Percentiles rank a stretch among this genome's conserved stretches.
These are phyloP conservation scores for Aspergillus funiculosus DNA, from an alignment of 495 filamentous ascomycete genomes.

Conservation along the genomic window DNA sequence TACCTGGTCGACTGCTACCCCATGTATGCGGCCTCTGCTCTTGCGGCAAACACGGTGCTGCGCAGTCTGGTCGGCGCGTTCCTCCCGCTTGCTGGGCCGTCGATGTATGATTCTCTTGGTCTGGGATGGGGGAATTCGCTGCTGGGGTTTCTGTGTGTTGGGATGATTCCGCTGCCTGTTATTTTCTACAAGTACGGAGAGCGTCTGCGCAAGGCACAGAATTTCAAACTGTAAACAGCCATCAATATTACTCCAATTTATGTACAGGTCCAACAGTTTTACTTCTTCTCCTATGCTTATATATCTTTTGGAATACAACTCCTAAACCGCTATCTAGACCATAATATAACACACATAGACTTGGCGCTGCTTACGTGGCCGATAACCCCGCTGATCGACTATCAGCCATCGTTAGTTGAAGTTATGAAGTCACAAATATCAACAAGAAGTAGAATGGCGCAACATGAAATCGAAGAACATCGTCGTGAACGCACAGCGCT, in stretches of 20 bases:
- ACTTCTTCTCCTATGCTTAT: too few species aligned
- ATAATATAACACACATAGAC: too few species aligned
- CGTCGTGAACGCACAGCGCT: slow-evolving; percentile 2
- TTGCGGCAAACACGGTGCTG: neutral
- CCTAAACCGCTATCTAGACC: too few species aligned
- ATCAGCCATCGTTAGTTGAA: too few species aligned
- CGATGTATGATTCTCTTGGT: slow-evolving; percentile 7
- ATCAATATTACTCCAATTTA: too few species aligned
- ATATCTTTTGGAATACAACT: too few species aligned
- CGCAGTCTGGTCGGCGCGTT: slow-evolving; percentile 1
- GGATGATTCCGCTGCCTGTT: neutral
- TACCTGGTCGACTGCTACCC: slow-evolving; percentile 7
- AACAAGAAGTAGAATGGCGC: neutral
- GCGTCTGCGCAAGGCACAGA: neutral
- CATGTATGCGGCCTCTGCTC: slow-evolving; percentile 1
- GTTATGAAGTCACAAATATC: too few species aligned
- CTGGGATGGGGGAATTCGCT: slow-evolving; percentile 9
- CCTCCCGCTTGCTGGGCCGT: slow-evolving; percentile 1
- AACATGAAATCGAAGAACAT: slow-evolving; percentile 2
- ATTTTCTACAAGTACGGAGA: neutral
- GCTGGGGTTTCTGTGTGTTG: slow-evolving; percentile 3
- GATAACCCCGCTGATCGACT: too few species aligned
- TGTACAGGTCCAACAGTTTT: too few species aligned
- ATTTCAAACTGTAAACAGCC: neutral
- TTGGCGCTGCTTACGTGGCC: too few species aligned